Base-by-base conservation (phyloP, 768 basidiomycete genomes). In the Suillus weaverae region DNA sequence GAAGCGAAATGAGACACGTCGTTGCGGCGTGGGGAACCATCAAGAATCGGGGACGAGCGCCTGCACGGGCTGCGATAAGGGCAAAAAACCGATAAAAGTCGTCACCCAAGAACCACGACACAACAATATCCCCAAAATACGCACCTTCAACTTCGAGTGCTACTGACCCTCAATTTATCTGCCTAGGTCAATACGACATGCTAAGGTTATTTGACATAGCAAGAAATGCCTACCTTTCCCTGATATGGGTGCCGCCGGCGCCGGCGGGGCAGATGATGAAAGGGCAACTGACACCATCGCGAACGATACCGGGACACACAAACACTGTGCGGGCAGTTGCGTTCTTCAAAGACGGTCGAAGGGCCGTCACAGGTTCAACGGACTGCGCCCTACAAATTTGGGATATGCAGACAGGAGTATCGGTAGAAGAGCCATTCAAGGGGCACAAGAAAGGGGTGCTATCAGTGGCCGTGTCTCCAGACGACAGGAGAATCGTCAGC, bases 271-370 rank as follows among this genome's bases (percentile, higher is more conserved):
- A 41, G 33, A 35, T 4, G 33, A 18, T 44, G 16, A 18, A 18
- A 26, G 48, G 48, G 48, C n/a, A 26, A 26, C n/a, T 26, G 32
- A 9, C 30, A 18, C 14, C 51, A 32, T 18, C 30, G 30, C 26
- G 6, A 16, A 53, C 18, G 7, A 53, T 32, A 18, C 30, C 3
- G 18, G 72, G 73, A 1, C 73, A 74, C 62, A 68, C 68, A 11
- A 70, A 73, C 68, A 70, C 68, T 16, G 72, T 74, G 60, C 61
- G 69, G 36, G 68, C 63, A n/a, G 64, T 73, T 64, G 72, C 73
- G 39, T 74, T 74, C 70, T 74, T 74, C 57, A 70, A 71, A 4
- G 73, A 74, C 33, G 66, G 62, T 64, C 71, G 63, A 30, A 73
- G 61, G 54, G 62, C 70, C 7, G 73, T 48, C 65, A 71, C 65